Conservation (phyloP, 257 asterid genomes). For the Linderniella brevidens region DNA sequence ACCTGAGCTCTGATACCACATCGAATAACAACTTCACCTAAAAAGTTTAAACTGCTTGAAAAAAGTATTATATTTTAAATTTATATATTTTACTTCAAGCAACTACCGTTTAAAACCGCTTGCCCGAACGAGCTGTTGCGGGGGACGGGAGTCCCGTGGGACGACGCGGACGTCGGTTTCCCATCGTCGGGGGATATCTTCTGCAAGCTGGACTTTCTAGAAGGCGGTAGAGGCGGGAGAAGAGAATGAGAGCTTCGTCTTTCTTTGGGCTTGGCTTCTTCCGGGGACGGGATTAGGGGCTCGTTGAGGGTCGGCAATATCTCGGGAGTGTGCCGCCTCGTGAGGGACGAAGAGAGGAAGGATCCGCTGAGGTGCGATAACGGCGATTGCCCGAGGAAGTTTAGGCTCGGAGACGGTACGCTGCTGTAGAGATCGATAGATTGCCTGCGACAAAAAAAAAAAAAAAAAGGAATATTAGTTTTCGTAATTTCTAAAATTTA, state of each 20-base stretch:
- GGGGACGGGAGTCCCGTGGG: constrained; percentile 43
- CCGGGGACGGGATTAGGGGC: constrained; percentile 40
- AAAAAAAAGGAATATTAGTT: background rate
- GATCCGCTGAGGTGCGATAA: constrained; percentile 56
- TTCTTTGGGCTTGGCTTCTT: constrained; percentile 28
- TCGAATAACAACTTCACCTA: too few relatives aligned
- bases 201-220: constrained; percentile 28
- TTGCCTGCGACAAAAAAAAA: constrained; percentile 34
- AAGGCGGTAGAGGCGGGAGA: constrained; percentile 16
- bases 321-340: constrained; percentile 71
- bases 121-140: constrained; percentile 62
- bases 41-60: background rate
- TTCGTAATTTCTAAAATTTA: background rate
- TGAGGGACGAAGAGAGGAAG: constrained; percentile 48
- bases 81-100: background rate
- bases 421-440: constrained; percentile 85
- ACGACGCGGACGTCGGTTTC: constrained; percentile 25
- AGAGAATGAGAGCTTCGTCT: constrained; percentile 43
- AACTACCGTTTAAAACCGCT: constrained; percentile 64
- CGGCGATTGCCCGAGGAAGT: constrained; percentile 61
- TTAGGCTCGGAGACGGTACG: constrained; percentile 73
- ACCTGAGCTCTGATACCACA: too few relatives aligned
- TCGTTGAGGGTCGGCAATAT: constrained; percentile 48
- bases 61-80: too few relatives aligned
- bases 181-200: constrained; percentile 27